Conservation (phyloP, 129 eudicot species). For the Oenanthe sinensis region DNA sequence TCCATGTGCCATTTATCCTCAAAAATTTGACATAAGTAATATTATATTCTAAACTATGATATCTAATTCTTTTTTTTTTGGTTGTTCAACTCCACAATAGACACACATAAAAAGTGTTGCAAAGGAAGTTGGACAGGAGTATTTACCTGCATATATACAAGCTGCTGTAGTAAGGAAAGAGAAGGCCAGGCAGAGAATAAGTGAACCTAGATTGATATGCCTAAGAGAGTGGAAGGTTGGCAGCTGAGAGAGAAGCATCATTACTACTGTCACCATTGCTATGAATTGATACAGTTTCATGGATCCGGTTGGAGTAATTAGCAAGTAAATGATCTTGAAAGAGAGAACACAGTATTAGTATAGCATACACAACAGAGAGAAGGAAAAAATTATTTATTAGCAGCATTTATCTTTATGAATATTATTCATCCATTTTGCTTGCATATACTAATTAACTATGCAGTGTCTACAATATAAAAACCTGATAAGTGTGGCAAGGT, state of each 20-base stretch:
- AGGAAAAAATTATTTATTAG: not conserved
- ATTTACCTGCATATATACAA: conserved; percentile 56
- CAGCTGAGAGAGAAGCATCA: conserved; percentile 72
- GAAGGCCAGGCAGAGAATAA: conserved; percentile 66
- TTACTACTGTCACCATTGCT: conserved; percentile 71
- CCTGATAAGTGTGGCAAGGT: not conserved
- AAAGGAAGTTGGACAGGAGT: not conserved
- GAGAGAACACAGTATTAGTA: not conserved
- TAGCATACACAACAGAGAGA: not conserved
- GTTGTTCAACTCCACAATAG: not conserved
- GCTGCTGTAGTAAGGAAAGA: conserved; percentile 62
- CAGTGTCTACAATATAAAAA: not conserved
- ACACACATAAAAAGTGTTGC: not conserved
- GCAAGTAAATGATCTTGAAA: conserved; percentile 60
- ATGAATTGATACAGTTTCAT: conserved; percentile 70
- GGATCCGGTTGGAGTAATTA: conserved; percentile 54
- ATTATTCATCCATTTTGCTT: not conserved
- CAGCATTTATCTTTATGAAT: not conserved
- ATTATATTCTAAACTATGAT: not conserved
- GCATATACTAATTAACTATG: not conserved
- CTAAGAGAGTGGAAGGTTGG: conserved; percentile 92
- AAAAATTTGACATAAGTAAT: not conserved
- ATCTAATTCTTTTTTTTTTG: not conserved
- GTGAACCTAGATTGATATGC: conserved; percentile 73
- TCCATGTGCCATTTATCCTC: not conserved